phyloP scores from a whole-genome alignment of 164 flowering plant species.

The Berberis thunbergii region DNA sequence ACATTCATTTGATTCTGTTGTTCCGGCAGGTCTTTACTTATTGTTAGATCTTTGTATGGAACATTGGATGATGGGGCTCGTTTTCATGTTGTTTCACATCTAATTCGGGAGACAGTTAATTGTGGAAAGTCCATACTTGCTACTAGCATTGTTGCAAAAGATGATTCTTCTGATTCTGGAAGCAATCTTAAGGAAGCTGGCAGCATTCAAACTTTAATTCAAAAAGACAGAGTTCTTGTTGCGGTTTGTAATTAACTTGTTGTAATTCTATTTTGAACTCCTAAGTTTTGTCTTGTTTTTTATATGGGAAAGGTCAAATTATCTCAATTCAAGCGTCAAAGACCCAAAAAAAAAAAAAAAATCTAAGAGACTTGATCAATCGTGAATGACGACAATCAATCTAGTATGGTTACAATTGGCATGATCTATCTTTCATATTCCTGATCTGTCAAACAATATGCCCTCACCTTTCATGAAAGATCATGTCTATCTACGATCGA shows the following conservation, averaged over 20 bases:
- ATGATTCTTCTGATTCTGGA: slow-evolving; percentile 55
- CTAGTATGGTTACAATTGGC: no score
- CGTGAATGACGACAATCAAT: no score
- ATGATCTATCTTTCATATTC: no score
- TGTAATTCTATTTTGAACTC: background rate
- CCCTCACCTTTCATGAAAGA: no score
- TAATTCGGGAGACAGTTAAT: slow-evolving; percentile 83
- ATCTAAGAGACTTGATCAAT: no score
- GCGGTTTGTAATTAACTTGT: slow-evolving; percentile 46
- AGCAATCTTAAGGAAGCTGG: slow-evolving; percentile 47
- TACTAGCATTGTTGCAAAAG: slow-evolving; percentile 48
- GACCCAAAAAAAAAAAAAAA: no score
- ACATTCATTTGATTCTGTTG: background rate
- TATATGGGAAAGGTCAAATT: no score
- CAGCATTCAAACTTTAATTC: slow-evolving; percentile 62
- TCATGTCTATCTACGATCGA: no score
- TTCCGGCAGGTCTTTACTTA: slow-evolving; percentile 62
- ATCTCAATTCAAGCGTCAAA: no score
- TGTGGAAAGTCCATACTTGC: slow-evolving; percentile 82
- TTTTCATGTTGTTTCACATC: slow-evolving; percentile 77
- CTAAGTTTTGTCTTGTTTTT: no score
- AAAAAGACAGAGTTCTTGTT: slow-evolving; percentile 70
- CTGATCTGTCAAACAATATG: no score
- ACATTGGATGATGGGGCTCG: slow-evolving; percentile 87
- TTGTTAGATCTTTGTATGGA: slow-evolving; percentile 67